Percentiles rank a stretch among this genome's conserved stretches.
Conservation (phyloP, 2,329 filamentous ascomycete genomes). For the Colletotrichum coccodes region DNA sequence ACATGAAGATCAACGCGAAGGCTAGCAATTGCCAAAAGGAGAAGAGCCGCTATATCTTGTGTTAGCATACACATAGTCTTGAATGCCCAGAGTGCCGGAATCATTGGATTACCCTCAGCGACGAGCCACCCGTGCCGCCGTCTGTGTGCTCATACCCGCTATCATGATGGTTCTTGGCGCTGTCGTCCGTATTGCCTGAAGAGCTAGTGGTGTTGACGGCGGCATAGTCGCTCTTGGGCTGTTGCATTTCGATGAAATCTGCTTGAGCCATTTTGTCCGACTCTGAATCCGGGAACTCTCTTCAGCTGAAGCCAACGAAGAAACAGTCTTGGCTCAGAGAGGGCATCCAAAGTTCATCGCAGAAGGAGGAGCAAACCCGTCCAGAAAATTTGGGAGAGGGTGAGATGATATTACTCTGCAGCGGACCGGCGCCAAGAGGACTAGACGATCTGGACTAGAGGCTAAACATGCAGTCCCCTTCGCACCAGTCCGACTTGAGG, state of each 20-base stretch:
- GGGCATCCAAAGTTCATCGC: not conserved
- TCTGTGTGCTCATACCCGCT: not conserved
- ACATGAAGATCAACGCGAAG: conserved; percentile 30
- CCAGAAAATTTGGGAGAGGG: not conserved
- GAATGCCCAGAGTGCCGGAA: not conserved
- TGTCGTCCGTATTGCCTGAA: conserved; percentile 10
- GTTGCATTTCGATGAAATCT: conserved; percentile 10
- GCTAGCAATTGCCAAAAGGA: conserved; percentile 28
- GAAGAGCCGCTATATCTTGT: conserved; percentile 11
- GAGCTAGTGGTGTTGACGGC: conserved; percentile 23
- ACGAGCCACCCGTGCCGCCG: conserved; percentile 12
- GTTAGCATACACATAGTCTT: not conserved
- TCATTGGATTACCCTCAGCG: conserved; percentile 3
- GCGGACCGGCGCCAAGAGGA: conserved; percentile 8
- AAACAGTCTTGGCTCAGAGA: not conserved
- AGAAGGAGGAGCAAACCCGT: not conserved
- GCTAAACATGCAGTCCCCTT: conserved; percentile 18
- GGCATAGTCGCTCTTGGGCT: conserved; percentile 12
- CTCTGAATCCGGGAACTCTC: not conserved
- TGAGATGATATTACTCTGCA: not conserved
- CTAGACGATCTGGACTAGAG: conserved; percentile 5
- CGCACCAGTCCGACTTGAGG: conserved; percentile 23
- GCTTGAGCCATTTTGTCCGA: not conserved
- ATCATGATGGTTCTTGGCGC: not conserved
- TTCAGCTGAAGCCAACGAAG: too few species aligned